phyloP scores from a whole-genome alignment of 345 rosid genomes.

The Aquilaria sinensis region DNA sequence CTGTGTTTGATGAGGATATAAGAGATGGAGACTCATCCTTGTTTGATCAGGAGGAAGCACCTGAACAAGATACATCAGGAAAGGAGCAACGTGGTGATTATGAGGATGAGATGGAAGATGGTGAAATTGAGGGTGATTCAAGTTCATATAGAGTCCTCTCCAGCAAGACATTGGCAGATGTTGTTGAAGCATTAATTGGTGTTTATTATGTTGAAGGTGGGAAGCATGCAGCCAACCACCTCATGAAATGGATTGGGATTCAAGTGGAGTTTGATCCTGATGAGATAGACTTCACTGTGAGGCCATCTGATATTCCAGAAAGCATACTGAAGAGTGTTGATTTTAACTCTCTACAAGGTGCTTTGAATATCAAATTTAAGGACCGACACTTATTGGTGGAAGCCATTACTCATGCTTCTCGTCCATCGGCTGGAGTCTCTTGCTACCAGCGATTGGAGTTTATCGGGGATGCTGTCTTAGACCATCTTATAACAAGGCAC shows the following conservation, averaged over 20 bases:
- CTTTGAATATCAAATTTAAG: slow-evolving; percentile 51
- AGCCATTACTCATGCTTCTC: slow-evolving; percentile 96
- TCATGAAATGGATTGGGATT: slow-evolving; percentile 96
- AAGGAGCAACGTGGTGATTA: slow-evolving; percentile 23
- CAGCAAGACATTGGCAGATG: slow-evolving; percentile 97
- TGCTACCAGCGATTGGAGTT: slow-evolving; percentile 95
- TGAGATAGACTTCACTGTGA: slow-evolving; percentile 32
- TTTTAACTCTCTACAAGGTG: slow-evolving; percentile 67
- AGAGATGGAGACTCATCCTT: slow-evolving; percentile 75
- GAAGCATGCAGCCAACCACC: slow-evolving; percentile 78
- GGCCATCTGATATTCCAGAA: slow-evolving; percentile 59
- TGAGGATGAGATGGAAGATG: slow-evolving; percentile 86
- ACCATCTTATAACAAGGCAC: slow-evolving; percentile 89
- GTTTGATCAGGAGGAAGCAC: slow-evolving; percentile 51
- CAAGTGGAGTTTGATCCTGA: slow-evolving; percentile 71
- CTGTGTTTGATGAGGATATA: slow-evolving; percentile 89
- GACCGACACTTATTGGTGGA: slow-evolving; percentile 68
- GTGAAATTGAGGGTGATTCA: slow-evolving; percentile 88
- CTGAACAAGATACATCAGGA: slow-evolving; percentile 25
- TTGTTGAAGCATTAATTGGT: slow-evolving; percentile 97
- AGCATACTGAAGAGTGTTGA: slow-evolving; percentile 69
- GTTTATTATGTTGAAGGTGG: slow-evolving; percentile 94
- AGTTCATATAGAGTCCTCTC: slow-evolving; percentile 95
- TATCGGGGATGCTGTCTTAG: slow-evolving; percentile 97
- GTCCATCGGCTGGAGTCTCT: slow-evolving; percentile 90